Conservation (phyloP, 176 grass and related monocot species). For the Carex scoparia region DNA sequence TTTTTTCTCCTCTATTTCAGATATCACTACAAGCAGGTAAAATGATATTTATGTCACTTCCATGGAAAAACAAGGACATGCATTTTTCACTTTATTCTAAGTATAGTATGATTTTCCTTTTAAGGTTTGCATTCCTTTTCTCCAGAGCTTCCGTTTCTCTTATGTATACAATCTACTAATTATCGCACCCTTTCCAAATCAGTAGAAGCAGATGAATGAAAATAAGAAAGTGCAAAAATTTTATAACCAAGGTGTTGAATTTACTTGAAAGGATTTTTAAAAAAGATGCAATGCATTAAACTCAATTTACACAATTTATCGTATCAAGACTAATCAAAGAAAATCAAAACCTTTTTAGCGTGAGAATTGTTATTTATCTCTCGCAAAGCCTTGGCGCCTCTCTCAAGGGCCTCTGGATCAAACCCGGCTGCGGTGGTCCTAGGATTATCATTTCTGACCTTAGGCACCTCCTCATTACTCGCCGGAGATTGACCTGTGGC, state of each 20-base stretch:
- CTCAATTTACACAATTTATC: neutral
- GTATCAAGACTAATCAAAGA: neutral
- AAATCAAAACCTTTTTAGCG: slow-evolving; percentile 47
- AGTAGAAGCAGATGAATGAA: neutral
- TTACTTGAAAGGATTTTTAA: neutral
- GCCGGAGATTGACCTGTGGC: neutral
- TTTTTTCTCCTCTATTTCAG: neutral
- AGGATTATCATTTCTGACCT: slow-evolving; percentile 57
- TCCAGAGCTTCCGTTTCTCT: neutral
- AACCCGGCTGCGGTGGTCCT: slow-evolving; percentile 65
- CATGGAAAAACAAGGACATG: neutral
- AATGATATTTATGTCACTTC: neutral
- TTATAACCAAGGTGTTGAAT: neutral
- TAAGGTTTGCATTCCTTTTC: neutral
- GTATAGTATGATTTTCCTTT: neutral
- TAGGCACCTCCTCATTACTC: slow-evolving; percentile 37
- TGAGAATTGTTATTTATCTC: slow-evolving; percentile 30
- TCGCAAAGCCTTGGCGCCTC: slow-evolving; percentile 34
- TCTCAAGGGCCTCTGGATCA: slow-evolving; percentile 61
- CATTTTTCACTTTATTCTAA: neutral
- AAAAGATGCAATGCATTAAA: neutral
- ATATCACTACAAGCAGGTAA: neutral
- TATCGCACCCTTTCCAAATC: neutral
- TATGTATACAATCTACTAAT: neutral
- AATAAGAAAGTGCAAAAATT: neutral